These are phyloP conservation scores for Ogataea zsoltii DNA, from an alignment of 805 yeast species.

Conservation along the genomic window DNA sequence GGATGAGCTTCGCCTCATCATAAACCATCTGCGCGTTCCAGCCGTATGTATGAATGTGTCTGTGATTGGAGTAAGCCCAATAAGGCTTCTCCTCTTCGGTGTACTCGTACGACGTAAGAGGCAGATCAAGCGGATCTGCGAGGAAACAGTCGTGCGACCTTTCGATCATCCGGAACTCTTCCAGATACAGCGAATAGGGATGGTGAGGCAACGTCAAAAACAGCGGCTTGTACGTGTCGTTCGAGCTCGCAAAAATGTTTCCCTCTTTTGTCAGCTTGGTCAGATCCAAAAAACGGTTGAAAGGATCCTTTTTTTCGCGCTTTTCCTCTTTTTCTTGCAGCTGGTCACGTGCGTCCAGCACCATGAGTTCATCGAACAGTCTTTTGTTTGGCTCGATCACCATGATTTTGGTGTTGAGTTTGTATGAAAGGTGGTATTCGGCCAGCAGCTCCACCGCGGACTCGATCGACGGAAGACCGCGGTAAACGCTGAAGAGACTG, in stretches of 20 bases:
- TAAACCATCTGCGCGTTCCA: conserved; percentile 38
- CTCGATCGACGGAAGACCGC: conserved; percentile 38
- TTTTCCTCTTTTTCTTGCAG: not conserved
- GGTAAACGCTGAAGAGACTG: conserved; percentile 31
- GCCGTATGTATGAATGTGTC: conserved; percentile 20
- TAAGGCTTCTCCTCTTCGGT: conserved; percentile 21
- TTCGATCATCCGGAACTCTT: conserved; percentile 42
- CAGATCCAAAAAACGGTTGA: conserved; percentile 39
- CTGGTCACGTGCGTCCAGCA: conserved; percentile 29
- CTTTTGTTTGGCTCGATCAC: conserved; percentile 50
- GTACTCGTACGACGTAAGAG: conserved; percentile 16
- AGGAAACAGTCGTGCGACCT: conserved; percentile 41
- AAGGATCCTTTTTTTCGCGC: conserved; percentile 56
- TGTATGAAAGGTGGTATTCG: conserved; percentile 12
- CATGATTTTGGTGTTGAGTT: conserved; percentile 52
- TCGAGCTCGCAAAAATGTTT: conserved; percentile 4
- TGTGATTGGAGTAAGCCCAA: conserved; percentile 12
- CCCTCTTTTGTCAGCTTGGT: conserved; percentile 20
- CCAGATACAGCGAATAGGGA: conserved; percentile 51
- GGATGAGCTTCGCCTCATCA: conserved; percentile 44
- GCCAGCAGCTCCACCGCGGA: conserved; percentile 18
- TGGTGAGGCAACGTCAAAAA: conserved; percentile 50
- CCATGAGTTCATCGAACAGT: conserved; percentile 24
- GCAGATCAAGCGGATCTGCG: conserved; percentile 46
- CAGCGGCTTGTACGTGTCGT: conserved; percentile 27